phyloP scores from a whole-genome alignment of 208 protist genomes.

The Leishmania lainsoni region DNA sequence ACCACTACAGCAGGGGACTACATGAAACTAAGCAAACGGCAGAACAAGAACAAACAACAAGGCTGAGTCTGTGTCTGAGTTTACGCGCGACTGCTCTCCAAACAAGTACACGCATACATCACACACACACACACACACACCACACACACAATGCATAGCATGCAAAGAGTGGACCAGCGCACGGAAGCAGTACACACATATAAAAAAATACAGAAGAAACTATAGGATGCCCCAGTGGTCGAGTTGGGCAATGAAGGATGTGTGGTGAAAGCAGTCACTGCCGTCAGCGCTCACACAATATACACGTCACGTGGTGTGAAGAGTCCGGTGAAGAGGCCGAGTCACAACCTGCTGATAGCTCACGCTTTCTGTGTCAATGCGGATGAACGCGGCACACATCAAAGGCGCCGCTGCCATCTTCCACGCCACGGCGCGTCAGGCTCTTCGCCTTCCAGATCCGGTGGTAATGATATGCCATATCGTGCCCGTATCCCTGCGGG shows the following conservation, averaged over 20 bases:
- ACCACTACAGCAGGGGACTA: not conserved
- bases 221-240: not conserved
- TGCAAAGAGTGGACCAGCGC: not conserved
- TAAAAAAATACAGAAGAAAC: not conserved
- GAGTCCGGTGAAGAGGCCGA: not conserved
- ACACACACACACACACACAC: not conserved
- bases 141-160: not conserved
- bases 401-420: conserved; percentile 83
- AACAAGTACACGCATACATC: not conserved
- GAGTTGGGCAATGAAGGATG: not conserved
- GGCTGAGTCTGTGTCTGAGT: not conserved
- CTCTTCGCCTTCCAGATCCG: conserved; percentile 91
- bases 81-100: not conserved
- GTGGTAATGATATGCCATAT: conserved; percentile 93
- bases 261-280: not conserved
- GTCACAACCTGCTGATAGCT: not conserved
- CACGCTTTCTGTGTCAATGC: not conserved
- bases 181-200: not conserved
- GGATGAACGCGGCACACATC: conserved; percentile 75
- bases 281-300: not conserved
- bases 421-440: conserved; percentile 66
- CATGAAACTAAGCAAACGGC: not conserved
- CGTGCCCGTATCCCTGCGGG: conserved; percentile 81
- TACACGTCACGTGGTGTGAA: no score
- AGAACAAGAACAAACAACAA: not conserved